These are phyloP conservation scores for Elaeagnus macrophylla DNA, from an alignment of 306 rosid species.

Conservation along the genomic window DNA sequence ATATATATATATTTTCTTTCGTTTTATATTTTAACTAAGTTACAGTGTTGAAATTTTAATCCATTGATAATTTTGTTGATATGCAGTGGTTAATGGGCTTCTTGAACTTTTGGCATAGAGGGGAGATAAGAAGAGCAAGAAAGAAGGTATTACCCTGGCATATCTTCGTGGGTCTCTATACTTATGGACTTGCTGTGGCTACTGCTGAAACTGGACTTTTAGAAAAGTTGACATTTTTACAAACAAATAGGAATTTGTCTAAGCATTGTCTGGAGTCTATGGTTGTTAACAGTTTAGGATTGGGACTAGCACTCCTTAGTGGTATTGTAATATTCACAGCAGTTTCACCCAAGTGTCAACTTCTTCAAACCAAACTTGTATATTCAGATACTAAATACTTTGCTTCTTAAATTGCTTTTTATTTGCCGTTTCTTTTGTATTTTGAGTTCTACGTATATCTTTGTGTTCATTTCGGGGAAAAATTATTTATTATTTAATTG, in stretches of 20 bases:
- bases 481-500: no score
- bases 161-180: conserved; percentile 65
- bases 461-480: background rate
- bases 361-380: conserved; percentile 29
- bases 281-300: conserved; percentile 61
- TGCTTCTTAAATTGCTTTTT: conserved; percentile 16
- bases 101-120: conserved; percentile 82
- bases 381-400: conserved; percentile 38
- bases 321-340: conserved; percentile 64
- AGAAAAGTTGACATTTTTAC: conserved; percentile 75
- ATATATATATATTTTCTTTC: no score
- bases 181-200: conserved; percentile 67
- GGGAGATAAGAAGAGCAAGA: conserved; percentile 49
- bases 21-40: no score
- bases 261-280: conserved; percentile 48
- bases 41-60: no score
- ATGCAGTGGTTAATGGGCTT: conserved; percentile 85
- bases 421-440: background rate
- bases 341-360: conserved; percentile 49
- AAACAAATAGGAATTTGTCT: conserved; percentile 45
- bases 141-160: conserved; percentile 78
- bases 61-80: background rate
- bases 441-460: background rate
- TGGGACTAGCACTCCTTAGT: conserved; percentile 53
- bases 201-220: conserved; percentile 87